A percentile compares a stretch with the other conserved stretches of the same genome.
These are phyloP conservation scores for Alternaria tenuissima DNA, from an alignment of 2,329 filamentous ascomycete species.

Conservation along the genomic window DNA sequence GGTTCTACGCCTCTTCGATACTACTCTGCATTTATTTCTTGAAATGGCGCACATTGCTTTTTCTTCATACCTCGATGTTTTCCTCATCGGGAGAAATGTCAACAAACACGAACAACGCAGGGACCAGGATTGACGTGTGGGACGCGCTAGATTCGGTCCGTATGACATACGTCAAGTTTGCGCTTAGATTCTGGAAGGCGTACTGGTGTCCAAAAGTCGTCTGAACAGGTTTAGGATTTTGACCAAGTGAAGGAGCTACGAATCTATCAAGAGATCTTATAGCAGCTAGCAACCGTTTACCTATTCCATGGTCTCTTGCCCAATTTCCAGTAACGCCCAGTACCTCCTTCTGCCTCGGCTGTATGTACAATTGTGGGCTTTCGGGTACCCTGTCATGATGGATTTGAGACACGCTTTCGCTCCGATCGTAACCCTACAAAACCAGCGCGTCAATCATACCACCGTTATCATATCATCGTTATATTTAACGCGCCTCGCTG, in stretches of 20 bases:
- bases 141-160: constrained; percentile 4
- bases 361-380: constrained; percentile 45
- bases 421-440: constrained; percentile 27
- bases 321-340: constrained; percentile 2
- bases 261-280: not conserved
- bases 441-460: constrained; percentile 35
- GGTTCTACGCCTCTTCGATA: not conserved
- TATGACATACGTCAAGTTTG: constrained; percentile 4
- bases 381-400: constrained; percentile 25
- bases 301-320: constrained; percentile 7
- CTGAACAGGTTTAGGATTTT: not conserved
- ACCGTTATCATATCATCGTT: constrained; percentile 51
- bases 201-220: not conserved
- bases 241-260: not conserved
- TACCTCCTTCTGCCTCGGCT: constrained; percentile 28
- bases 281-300: constrained; percentile 8
- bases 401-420: constrained; percentile 29
- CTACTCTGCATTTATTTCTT: not conserved
- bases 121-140: constrained; percentile 3
- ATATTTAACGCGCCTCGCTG: constrained; percentile 46
- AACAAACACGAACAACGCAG: constrained; percentile 1
- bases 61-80: not conserved
- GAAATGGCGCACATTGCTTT: not conserved
- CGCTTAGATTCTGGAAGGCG: not conserved
- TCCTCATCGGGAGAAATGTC: not conserved